Evolutionary conservation across 305 asterid genomes (phyloP), one percentile per base, ranked within the genome.

Genomic region (Fraxinus angustifolia): DNA sequence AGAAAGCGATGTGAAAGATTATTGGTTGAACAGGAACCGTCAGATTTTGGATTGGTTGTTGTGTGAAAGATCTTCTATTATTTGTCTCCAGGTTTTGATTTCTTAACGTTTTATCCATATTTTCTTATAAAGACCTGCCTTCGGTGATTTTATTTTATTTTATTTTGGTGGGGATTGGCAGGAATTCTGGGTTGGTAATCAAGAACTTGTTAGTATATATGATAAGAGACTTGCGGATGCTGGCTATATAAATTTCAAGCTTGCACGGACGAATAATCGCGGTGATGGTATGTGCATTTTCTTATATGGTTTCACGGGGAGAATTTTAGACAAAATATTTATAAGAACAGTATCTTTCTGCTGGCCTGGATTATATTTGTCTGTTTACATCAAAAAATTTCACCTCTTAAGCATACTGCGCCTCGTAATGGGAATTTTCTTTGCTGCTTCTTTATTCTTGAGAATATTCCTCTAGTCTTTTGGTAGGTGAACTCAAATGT

Each of bases 151-250:
- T 71, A 76, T 77, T 11, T 6, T 35, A 4, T 5, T 30, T 30
- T 30, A 1, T 31, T 31, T 31, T 31, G 3, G 31, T 72, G 84
- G 72, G 72, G 16, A 73, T 26, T 60, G 76, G 84, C 79, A 95
- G 97, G 99, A 95, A 85, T 90, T 95, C 80, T 96, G 99, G 99
- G 95, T 92, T 90, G 98, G 97, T 38, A 96, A 96, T 87, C 97
- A 92, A 86, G 99, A 96, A 80, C 88, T 96, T 76, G 98, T 96
- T 73, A 88, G 82, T 83, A 88, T 96, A 36, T 96, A 96, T 75
- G 93, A 94, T 81, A 92, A 91, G 89, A 94, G 98, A 90, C 98
- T 94, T 71, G 97, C 93, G 53, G 98, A 93, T 89, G 99, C 98
- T 76, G 98, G 99, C 53, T 96, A 96, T 83, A 82, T 86, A 83